Base-by-base conservation (phyloP, 306 rosid species). In the Spatholobus suberectus region DNA sequence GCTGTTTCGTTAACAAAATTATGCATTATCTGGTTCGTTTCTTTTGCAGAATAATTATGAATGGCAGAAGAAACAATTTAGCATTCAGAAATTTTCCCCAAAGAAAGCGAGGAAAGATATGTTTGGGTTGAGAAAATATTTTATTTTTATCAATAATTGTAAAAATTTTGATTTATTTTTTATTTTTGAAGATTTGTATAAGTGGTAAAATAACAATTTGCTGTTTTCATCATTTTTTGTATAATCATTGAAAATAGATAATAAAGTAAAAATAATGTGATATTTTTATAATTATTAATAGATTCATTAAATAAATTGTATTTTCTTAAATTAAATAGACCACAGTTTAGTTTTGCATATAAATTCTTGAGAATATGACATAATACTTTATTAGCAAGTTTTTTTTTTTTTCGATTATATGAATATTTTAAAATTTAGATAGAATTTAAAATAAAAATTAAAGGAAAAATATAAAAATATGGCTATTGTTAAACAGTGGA, bases 61-160 rank as follows among this genome's bases (percentile, higher is more conserved):
- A 37, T 20, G 73, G 55, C 54, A 3, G 84, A 23, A 72, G 72
- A 80, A 80, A 20, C 72, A 18, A 29, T 37, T 47, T 54, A 27
- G 71, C 67, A 11, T 54, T 79, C 83, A 5, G 67, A 46, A 68
- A 38, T 21, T 67, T 54, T 37, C 32, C 26, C 75, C 57, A 13
- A 3, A 70, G 76, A 46, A 46, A 24, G 40, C 59, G 24, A 27
- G 58, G 59, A 70, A 70, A 43, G 75, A 44, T 20, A 38, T 7
- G 58, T 7, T 43, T 70, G 4, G 76, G 15, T 15, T 41, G 34
- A 68, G 54, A 40, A 35, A 63, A 5, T 32, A 6, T 35, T 15
- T 23, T 35, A n/a, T n/a, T 68, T 69, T 26, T n/a, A 18, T 34
- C 17, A 66, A 8, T 17, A 8, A 3, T 67, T 38, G 73, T 20